Percentiles rank a stretch among this genome's conserved stretches.
Evolutionary conservation across 257 asterid genomes (phyloP).

Genomic region (Leonotis leonurus): DNA sequence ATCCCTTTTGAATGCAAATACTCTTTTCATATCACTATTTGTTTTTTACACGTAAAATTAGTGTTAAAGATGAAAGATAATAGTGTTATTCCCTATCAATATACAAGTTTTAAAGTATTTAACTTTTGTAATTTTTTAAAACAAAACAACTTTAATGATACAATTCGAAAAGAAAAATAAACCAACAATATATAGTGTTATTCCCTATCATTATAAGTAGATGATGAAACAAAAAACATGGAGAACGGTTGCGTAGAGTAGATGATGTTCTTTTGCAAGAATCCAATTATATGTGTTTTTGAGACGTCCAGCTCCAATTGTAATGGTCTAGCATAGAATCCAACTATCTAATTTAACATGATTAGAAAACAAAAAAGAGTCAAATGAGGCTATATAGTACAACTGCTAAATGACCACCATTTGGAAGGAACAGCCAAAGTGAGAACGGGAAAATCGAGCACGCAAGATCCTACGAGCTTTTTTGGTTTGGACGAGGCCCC

Average conservation of each 20-base stretch:
- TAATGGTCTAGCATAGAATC: not conserved
- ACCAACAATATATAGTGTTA: too few relatives aligned
- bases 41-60: too few relatives aligned
- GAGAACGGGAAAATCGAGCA: conserved; percentile 1
- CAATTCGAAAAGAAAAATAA: too few relatives aligned
- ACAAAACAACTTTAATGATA: too few relatives aligned
- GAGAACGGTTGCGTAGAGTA: not conserved
- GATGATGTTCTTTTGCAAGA: not conserved
- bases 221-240: too few relatives aligned
- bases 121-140: too few relatives aligned
- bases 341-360: not conserved
- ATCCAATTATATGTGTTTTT: not conserved
- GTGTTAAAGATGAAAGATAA: too few relatives aligned
- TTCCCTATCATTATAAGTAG: too few relatives aligned
- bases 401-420: not conserved
- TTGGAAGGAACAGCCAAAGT: not conserved
- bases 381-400: conserved; percentile 3
- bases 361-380: not conserved
- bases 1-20: too few relatives aligned
- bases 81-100: too few relatives aligned
- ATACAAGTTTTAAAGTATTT: too few relatives aligned
- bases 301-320: not conserved
- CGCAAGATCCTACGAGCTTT: not conserved
- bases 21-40: too few relatives aligned
- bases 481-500: conserved; percentile 47